Evolutionary conservation across 441 rosid genomes (phyloP), one percentile per base, ranked within the genome.

Genomic region (Bruguiera hainesii): DNA sequence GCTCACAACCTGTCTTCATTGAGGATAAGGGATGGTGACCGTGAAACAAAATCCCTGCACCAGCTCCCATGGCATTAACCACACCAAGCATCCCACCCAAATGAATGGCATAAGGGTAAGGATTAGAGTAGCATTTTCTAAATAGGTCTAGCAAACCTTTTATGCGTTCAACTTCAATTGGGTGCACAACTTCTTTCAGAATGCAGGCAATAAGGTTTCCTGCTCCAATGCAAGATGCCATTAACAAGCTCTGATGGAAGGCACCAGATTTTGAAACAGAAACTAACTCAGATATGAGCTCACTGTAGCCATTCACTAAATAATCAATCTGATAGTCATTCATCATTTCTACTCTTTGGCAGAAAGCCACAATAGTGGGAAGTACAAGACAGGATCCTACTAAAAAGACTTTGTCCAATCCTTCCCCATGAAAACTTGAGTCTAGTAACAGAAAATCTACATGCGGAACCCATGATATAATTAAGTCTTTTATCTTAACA

Each of bases 71-170:
- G 63, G 89, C 83, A 78, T 89, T 94, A 74, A 89, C 84, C 64
- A 91, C 79, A 73, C 97, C 99, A 67, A 91, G 85, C 97, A 94
- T 91, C 62, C 91, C 99, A 71, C 97, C 94, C 74, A 89, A 72
- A 71, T 86, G 89, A 70, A 83, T 73, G 64, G 82, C 74, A 18
- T 87, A 73, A 75, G 92, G 94, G 71, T 76, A 71, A 69, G 89
- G 78, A 69, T 74, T 79, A 65, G 92, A 83, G 73, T 91, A 94
- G 71, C 97, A 91, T 71, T 74, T 87, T 72, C 83, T 89, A 68
- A 88, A 88, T 72, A 89, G 71, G 60, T 87, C 89, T 70, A 91
- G 71, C 50, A 86, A 86, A 57, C 69, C 66, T 73, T 82, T 82
- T 63, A 93, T 68, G 20, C 56, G 35, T 73, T 82, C 88, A 70